Evolutionary conservation across 148 eudicot genomes (phyloP).

Genomic region (Suaeda aralocaspica): DNA sequence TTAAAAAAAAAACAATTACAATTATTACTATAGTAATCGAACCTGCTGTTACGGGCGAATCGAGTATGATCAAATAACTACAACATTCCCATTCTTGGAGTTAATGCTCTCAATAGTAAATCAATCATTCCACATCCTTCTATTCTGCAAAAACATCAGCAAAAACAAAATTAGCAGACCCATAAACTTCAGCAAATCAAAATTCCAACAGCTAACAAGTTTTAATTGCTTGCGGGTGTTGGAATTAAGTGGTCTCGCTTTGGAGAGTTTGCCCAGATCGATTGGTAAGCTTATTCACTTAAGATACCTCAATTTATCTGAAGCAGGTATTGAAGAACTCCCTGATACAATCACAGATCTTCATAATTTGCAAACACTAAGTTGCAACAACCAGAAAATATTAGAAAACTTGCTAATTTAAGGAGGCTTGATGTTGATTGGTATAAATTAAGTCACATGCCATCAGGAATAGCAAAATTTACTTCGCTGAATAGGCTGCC

Average conservation of each 20-base stretch:
- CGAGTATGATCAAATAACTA: too few species aligned
- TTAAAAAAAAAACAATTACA: too few species aligned
- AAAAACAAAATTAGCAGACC: too few species aligned
- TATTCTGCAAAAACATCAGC: too few species aligned
- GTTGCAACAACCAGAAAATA: background rate
- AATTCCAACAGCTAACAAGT: background rate
- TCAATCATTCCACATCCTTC: too few species aligned
- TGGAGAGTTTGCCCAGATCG: slow-evolving; percentile 17
- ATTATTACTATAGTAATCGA: too few species aligned
- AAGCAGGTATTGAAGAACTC: background rate
- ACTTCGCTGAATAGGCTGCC: slow-evolving; percentile 12
- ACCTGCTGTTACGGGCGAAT: too few species aligned
- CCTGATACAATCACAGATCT: slow-evolving; percentile 30
- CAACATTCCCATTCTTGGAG: too few species aligned
- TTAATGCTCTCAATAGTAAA: too few species aligned
- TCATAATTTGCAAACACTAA: slow-evolving; percentile 39
- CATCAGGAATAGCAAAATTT: slow-evolving; percentile 9
- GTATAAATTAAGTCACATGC: background rate
- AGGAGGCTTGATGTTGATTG: slow-evolving; percentile 13
- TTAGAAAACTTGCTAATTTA: slow-evolving; percentile 10
- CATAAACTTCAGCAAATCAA: too few species aligned
- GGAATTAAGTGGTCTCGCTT: slow-evolving; percentile 8
- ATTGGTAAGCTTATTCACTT: slow-evolving; percentile 23
- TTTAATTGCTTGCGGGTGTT: slow-evolving; percentile 18
- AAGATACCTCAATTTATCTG: slow-evolving; percentile 25